phyloP scores from a whole-genome alignment of 1,284 basidiomycete genomes.

The Athelia sp. region DNA sequence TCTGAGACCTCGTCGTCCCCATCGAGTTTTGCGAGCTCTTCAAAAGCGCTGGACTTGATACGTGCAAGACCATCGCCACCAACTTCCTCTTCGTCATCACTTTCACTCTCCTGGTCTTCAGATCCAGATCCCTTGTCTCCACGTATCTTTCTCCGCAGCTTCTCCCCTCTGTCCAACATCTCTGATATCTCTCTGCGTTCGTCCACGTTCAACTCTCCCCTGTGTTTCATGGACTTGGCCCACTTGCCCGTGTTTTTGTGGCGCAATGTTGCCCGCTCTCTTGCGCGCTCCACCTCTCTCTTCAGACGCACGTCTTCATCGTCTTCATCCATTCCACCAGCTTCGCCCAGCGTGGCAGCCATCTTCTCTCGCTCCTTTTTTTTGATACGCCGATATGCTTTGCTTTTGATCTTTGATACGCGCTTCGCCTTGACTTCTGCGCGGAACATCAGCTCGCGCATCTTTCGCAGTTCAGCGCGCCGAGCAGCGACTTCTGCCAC shows the following conservation, averaged over 20 bases:
- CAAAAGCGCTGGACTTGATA: conserved; percentile 66
- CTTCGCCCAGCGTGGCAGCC: conserved; percentile 47
- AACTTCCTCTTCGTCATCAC: conserved; percentile 40
- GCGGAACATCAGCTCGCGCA: conserved; percentile 93
- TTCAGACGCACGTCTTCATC: conserved; percentile 56
- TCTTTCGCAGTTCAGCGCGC: conserved; percentile 77
- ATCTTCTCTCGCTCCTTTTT: conserved; percentile 71
- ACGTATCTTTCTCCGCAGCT: conserved; percentile 65
- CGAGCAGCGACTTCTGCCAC: conserved; percentile 82
- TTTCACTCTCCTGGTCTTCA: conserved; percentile 37
- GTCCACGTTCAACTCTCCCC: conserved; percentile 59
- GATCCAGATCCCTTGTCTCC: conserved; percentile 50
- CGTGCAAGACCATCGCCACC: conserved; percentile 39
- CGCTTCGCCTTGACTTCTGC: conserved; percentile 91
- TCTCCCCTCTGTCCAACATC: conserved; percentile 74
- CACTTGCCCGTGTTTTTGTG: conserved; percentile 84
- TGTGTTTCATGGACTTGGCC: conserved; percentile 65
- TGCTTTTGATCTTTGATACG: conserved; percentile 94
- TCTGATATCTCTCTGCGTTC: conserved; percentile 73
- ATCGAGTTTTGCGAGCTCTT: conserved; percentile 59
- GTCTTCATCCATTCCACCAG: conserved; percentile 41
- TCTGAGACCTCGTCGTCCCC: conserved; percentile 26
- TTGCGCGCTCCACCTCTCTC: conserved; percentile 74
- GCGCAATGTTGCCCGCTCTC: conserved; percentile 80
- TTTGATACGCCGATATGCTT: conserved; percentile 84